phyloP scores from a whole-genome alignment of 345 rosid genomes.

The Salix dunnii region DNA sequence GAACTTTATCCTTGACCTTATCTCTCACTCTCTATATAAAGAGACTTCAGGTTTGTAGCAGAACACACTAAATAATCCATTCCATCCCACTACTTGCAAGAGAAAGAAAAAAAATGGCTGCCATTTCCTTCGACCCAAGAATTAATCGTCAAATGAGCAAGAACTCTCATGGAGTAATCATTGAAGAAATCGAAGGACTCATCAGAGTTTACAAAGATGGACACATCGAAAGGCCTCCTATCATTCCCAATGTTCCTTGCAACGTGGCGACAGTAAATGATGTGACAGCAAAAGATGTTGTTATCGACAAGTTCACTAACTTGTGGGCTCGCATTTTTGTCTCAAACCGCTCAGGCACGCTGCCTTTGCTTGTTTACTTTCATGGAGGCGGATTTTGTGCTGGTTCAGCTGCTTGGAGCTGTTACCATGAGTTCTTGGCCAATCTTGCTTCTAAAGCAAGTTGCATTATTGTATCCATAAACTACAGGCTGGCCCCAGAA shows the following conservation, averaged over 20 bases:
- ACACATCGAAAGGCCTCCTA: slow-evolving; percentile 21
- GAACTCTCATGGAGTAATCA: slow-evolving; percentile 4
- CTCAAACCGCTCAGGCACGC: slow-evolving; percentile 3
- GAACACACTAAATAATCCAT: background rate
- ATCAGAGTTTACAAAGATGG: slow-evolving; percentile 30
- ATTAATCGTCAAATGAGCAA: slow-evolving; percentile 6
- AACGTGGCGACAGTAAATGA: background rate
- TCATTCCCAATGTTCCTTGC: slow-evolving; percentile 19
- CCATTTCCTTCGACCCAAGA: slow-evolving; percentile 21
- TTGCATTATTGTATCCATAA: slow-evolving; percentile 19
- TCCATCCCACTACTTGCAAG: background rate
- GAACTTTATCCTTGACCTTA: slow-evolving; percentile 2
- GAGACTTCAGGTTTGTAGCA: background rate
- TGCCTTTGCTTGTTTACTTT: slow-evolving; percentile 29
- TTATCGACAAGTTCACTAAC: slow-evolving; percentile 14
- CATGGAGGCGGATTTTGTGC: slow-evolving; percentile 36
- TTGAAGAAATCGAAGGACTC: slow-evolving; percentile 29
- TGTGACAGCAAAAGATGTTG: slow-evolving; percentile 14
- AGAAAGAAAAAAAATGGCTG: slow-evolving; percentile 16
- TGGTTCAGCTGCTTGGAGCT: slow-evolving; percentile 29
- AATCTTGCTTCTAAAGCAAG: slow-evolving; percentile 21
- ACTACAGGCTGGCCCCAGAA: slow-evolving; percentile 25
- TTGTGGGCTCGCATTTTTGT: slow-evolving; percentile 24
- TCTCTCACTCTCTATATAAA: slow-evolving; percentile 25
- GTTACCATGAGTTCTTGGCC: slow-evolving; percentile 22